Base-by-base conservation (phyloP, 306 rosid species). In the Amphicarpaea edgeworthii region DNA sequence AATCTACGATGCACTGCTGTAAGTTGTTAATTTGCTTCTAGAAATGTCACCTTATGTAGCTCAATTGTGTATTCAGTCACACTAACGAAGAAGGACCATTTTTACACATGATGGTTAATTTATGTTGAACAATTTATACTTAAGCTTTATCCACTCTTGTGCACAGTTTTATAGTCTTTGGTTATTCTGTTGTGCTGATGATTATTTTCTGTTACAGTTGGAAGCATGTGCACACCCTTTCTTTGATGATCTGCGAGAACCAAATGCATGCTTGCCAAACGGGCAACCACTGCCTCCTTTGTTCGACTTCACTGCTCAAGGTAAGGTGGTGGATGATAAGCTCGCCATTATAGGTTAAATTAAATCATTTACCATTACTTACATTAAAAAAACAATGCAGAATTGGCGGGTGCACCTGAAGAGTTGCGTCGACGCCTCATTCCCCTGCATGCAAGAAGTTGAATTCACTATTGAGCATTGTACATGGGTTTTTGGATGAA, bases 191-290 rank as follows among this genome's bases (percentile, higher is more conserved):
- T 68, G 64, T 72, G 19, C 12, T 59, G 19, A 69, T 62, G 8
- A 62, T 68, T 47, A 50, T 58, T 37, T 65, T 58, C 38, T 46
- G 37, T 64, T 78, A 51, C 85, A 93, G 98, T 83, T 93, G 93
- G 98, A 90, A 43, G 98, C 98, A 15, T 93, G 98, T 71, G 91
- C 97, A 0, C 98, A 91, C 60, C 91, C 97, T 15, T 91, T 93
- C 90, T 93, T 93, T 73, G 94, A 93, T 59, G 97, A 87, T 73
- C 90, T 93, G 83, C 83, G 98, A 73, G 85, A 87, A 60, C 93
- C 94, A 32, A 90, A 87, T 54, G 83, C 82, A 19, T 58, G 83
- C 76, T 87, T 93, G 79, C 98, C 94, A 3, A 88, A 93, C 57
- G 98, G 96, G 16, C 86, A 79, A 79, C 74, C 91, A 14, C 47